Evolutionary conservation across 2,329 filamentous ascomycete genomes (phyloP), one percentile per base, ranked within the genome.

Genomic region (Ophiostoma quercus): DNA sequence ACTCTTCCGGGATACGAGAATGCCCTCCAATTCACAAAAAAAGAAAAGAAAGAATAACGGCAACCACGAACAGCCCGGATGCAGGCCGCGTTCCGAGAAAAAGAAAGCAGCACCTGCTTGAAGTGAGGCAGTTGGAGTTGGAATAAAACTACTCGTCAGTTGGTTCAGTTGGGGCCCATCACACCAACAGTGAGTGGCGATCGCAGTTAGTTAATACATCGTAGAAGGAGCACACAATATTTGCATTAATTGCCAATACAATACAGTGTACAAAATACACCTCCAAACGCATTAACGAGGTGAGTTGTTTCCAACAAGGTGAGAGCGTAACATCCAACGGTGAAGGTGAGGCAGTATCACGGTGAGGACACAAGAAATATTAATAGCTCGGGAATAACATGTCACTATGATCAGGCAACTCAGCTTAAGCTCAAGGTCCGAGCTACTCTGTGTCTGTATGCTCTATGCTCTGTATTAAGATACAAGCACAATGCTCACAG

Each of bases 151-250:
- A 51, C 16, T 14, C 11, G 39, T 47, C 7, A 47, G 43, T n/a
- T 47, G 43, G 43, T 47, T 19, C 43, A 47, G 16, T n/a, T 47
- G 16, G 43, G 19, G 9, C n/a, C 11, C 12, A 57, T 57, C n/a
- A 57, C 51, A 57, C 51, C 22, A 57, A 57, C 51, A 25, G 51
- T 57, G 51, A 57, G 51, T 57, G 51, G 29, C 51, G 51, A 25
- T 57, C n/a, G n/a, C 3, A 11, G 51, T 2, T n/a, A 47, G 43
- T 19, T 47, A 47, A 47, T 47, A 47, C 6, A 19, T 47, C 5
- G 6, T 6, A 12, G 9, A 57, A 11, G n/a, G n/a, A 25, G 16
- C 22, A 25, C n/a, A 7, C 14, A 19, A 19, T 51, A 51, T 2
- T 8, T 34, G 25, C 25, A 34, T 34, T 34, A 54, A 54, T 54